These are phyloP conservation scores for Magnolia officinalis DNA, from an alignment of 164 flowering plant species.

Conservation along the genomic window DNA sequence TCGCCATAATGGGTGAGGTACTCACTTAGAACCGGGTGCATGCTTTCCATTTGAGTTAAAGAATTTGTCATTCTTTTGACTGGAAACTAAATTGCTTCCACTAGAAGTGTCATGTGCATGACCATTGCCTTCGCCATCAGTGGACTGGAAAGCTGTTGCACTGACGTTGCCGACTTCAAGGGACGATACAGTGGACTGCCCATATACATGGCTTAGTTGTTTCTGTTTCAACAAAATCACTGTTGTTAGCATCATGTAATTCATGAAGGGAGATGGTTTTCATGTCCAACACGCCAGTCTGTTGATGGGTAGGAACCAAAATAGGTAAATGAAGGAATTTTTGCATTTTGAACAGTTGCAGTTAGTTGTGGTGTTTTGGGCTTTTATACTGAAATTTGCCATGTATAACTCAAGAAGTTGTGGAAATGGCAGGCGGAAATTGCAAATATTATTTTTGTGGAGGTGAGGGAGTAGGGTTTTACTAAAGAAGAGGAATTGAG, in stretches of 20 bases:
- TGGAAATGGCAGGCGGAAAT: too few relatives aligned
- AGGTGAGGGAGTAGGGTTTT: too few relatives aligned
- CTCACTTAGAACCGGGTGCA: slow-evolving; percentile 13
- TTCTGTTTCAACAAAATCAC: slow-evolving; percentile 45
- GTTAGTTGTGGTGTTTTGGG: background rate
- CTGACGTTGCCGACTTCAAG: slow-evolving; percentile 27
- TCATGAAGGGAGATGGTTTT: background rate
- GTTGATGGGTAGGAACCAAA: background rate
- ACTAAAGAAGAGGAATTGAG: too few relatives aligned
- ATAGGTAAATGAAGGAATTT: background rate
- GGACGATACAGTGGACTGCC: slow-evolving; percentile 52
- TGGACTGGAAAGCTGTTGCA: slow-evolving; percentile 19
- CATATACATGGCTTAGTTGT: slow-evolving; percentile 45
- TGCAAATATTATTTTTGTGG: too few relatives aligned
- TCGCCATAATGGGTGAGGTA: background rate
- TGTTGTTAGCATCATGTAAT: background rate
- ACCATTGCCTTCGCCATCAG: slow-evolving; percentile 37
- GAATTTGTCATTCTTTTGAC: slow-evolving; percentile 9
- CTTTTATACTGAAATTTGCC: too few relatives aligned
- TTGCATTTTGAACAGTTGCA: background rate
- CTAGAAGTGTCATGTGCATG: slow-evolving; percentile 10
- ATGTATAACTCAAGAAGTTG: too few relatives aligned
- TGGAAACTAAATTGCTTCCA: slow-evolving; percentile 12
- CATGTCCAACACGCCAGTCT: background rate
- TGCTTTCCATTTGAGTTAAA: slow-evolving; percentile 22